phyloP scores from a whole-genome alignment of 1,284 basidiomycete genomes.

The Xanthoconium separans region DNA sequence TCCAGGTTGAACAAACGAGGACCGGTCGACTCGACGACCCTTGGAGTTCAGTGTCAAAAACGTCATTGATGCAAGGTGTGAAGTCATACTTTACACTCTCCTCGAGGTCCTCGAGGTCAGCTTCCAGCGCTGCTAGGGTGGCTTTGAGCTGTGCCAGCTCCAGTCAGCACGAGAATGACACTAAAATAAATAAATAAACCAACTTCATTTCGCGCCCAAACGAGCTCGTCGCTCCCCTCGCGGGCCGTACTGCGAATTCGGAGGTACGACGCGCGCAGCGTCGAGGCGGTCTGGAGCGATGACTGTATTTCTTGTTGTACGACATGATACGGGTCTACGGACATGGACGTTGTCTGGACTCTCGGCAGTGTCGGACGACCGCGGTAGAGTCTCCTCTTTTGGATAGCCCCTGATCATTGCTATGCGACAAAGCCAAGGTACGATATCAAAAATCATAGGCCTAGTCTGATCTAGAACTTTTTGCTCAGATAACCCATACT shows the following conservation, averaged over 20 bases:
- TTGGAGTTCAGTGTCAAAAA: conserved; percentile 31
- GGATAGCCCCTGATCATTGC: no score
- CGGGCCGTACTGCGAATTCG: conserved; percentile 71
- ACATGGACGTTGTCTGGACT: conserved; percentile 42
- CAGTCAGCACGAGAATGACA: neutral
- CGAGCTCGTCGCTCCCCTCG: conserved; percentile 70
- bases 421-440: no score
- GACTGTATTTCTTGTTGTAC: conserved; percentile 76
- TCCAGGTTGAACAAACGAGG: conserved; percentile 83
- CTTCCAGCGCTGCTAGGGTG: conserved; percentile 73
- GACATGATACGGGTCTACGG: conserved; percentile 78
- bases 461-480: no score
- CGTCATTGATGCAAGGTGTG: neutral
- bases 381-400: no score
- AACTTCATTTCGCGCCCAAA: conserved; percentile 74
- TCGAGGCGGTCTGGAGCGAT: conserved; percentile 66
- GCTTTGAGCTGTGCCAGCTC: conserved; percentile 57
- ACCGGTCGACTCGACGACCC: conserved; percentile 78
- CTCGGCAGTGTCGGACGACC: no score
- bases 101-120: conserved; percentile 85
- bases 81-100: conserved; percentile 74
- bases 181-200: conserved; percentile 11
- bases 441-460: no score
- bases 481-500: no score
- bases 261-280: conserved; percentile 70